A percentile compares a stretch with the other conserved stretches of the same genome.
These are phyloP conservation scores for Bryopsis sp. DNA, from an alignment of 139 green algal species.

Conservation along the genomic window DNA sequence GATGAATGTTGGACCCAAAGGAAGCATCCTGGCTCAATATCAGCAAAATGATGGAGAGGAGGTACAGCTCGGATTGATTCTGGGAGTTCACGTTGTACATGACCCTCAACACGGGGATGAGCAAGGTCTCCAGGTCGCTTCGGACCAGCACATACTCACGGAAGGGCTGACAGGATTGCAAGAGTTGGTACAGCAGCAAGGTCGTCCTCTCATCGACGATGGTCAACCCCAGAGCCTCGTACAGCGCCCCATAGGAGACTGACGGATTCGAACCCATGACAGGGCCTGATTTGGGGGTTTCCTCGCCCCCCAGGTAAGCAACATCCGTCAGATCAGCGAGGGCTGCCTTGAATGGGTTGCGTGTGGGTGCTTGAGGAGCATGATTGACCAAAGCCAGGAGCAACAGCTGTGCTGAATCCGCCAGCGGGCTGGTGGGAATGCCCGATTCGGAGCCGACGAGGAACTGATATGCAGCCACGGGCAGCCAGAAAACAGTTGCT, in stretches of 20 bases:
- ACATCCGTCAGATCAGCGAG: constrained; percentile 32
- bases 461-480: constrained; percentile 44
- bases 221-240: constrained; percentile 25
- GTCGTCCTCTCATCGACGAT: constrained; percentile 38
- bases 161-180: constrained; percentile 54
- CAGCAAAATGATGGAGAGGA: constrained; percentile 77
- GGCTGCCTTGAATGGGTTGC: constrained; percentile 46
- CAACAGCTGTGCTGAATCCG: constrained; percentile 35
- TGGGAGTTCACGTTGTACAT: constrained; percentile 22
- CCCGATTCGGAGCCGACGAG: constrained; percentile 25
- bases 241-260: constrained; percentile 32
- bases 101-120: constrained; percentile 42
- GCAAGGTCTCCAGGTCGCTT: constrained; percentile 51
- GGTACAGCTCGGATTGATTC: constrained; percentile 50
- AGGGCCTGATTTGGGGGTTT: not conserved
- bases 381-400: constrained; percentile 58
- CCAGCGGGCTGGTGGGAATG: constrained; percentile 34
- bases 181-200: constrained; percentile 75
- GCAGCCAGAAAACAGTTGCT: constrained; percentile 55
- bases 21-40: constrained; percentile 74
- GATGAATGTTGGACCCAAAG: constrained; percentile 67
- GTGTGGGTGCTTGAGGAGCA: constrained; percentile 17
- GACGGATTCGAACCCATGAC: not conserved
- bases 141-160: constrained; percentile 49
- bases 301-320: not conserved